Evolutionary conservation across 352 stramenopile species (phyloP), one percentile per base, ranked within the genome.

Genomic region (Phytophthora idaei): DNA sequence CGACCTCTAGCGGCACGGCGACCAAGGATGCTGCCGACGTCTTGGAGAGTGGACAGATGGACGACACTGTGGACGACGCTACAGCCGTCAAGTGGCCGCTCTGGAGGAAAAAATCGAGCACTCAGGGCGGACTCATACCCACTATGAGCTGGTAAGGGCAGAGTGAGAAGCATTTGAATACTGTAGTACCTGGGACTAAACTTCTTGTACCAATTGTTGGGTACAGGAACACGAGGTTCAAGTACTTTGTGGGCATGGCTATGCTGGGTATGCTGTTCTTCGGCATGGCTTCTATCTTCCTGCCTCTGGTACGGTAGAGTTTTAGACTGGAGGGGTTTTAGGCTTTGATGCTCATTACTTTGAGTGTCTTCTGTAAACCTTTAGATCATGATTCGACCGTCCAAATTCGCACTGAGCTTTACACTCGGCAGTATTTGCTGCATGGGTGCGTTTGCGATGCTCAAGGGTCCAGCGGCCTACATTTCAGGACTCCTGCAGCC

Each of bases 351-450:
- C 0, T 60, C 34, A 45, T 44, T 15, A 27, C 8, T 15, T 25
- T 42, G 21, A 21, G 21, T 21, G 21, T 21, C 21, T 60, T 15
- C 11, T 10, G 15, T 9, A 4, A n/a, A 15, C n/a, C 17, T 45
- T n/a, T 71, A 89, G 79, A 86, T 93, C 39, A 81, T 94, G 78
- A 74, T 94, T 29, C 81, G 84, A 9, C 87, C 87, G 32, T 93
- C 84, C 48, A 94, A 94, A 54, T 93, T 94, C 56, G 87, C 87
- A 10, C 63, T 94, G 37, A 93, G 84, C 61, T 93, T 94, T 55
- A 92, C 87, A 17, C 72, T 94, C 29, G 87, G 87, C 12, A 93
- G 87, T 62, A 82, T 93, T 42, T 92, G 80, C 56, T 80, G 74
- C 10, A 91, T 94, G 80, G 78, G 73, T 0, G 85, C 83, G 28